Conservation (phyloP, 192 early-diverging fungal genomes). For the Coemansia sp. region DNA sequence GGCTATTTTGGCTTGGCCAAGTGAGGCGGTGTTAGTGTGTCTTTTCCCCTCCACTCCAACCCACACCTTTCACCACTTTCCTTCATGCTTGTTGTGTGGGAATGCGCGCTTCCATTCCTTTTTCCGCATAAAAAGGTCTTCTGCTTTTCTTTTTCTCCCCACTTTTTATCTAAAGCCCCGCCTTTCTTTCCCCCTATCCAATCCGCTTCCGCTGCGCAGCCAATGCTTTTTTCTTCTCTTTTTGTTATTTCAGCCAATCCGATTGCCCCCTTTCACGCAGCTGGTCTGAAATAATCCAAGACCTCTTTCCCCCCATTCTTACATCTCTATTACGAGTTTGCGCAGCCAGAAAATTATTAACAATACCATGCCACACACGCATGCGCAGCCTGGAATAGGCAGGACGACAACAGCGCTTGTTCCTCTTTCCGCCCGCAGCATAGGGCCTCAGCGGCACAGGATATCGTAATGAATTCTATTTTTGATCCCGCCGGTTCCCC, state of each 20-base stretch:
- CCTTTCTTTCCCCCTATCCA: background rate
- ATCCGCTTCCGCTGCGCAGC: conserved; percentile 6
- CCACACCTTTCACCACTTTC: background rate
- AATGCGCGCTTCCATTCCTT: background rate
- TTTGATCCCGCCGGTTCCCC: too few relatives aligned
- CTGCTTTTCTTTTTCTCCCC: conserved; percentile 2
- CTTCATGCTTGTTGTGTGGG: background rate
- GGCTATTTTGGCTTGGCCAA: too few relatives aligned
- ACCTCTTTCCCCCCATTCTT: background rate
- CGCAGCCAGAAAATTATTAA: background rate
- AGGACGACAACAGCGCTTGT: too few relatives aligned
- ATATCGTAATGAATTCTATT: too few relatives aligned
- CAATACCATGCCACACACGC: too few relatives aligned
- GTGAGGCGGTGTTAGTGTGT: too few relatives aligned
- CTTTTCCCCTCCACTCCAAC: too few relatives aligned
- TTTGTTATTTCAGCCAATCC: background rate
- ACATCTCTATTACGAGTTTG: background rate
- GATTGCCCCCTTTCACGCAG: background rate
- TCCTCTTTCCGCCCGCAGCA: too few relatives aligned
- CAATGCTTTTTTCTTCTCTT: background rate
- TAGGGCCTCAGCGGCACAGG: too few relatives aligned
- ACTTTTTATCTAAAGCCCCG: background rate
- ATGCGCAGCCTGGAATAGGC: too few relatives aligned
- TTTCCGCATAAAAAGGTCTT: conserved; percentile 2
- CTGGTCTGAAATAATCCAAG: background rate